A percentile compares a stretch with the other conserved stretches of the same genome.
Evolutionary conservation across 257 asterid species (phyloP).

Genomic region (Euphrasia confusa): DNA sequence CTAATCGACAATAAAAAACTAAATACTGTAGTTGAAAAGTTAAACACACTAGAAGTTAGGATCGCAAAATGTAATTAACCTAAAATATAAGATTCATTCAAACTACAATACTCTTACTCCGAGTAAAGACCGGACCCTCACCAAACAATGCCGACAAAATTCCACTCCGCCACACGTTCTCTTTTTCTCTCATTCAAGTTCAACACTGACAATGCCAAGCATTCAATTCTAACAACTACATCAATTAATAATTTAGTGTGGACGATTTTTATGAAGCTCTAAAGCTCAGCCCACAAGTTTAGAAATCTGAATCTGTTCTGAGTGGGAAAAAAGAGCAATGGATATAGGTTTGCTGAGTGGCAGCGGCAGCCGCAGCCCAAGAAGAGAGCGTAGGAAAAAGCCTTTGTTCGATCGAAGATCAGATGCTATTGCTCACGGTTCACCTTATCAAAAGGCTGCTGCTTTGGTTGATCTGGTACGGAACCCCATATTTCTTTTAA

Average conservation of each 20-base stretch:
- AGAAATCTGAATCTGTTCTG: not conserved
- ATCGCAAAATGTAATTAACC: too few species aligned
- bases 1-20: too few species aligned
- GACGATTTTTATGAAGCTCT: not conserved
- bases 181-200: not conserved
- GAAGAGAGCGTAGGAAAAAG: slow-evolving; percentile 29
- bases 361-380: slow-evolving; percentile 30
- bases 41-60: too few species aligned
- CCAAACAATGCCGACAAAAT: slow-evolving; percentile 22
- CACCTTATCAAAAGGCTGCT: slow-evolving; percentile 81
- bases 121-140: not conserved
- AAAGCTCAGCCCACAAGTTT: not conserved
- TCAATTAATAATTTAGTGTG: not conserved
- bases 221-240: not conserved
- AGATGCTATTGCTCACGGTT: slow-evolving; percentile 79
- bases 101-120: not conserved
- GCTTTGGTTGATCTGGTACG: slow-evolving; percentile 96
- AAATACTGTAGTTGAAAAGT: too few species aligned
- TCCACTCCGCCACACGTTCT: slow-evolving; percentile 3
- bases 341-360: slow-evolving; percentile 46
- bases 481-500: not conserved
- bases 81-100: too few species aligned
- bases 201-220: not conserved
- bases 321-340: slow-evolving; percentile 28
- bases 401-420: slow-evolving; percentile 35